phyloP scores from a whole-genome alignment of 306 rosid species.

The Corylus heterophylla region DNA sequence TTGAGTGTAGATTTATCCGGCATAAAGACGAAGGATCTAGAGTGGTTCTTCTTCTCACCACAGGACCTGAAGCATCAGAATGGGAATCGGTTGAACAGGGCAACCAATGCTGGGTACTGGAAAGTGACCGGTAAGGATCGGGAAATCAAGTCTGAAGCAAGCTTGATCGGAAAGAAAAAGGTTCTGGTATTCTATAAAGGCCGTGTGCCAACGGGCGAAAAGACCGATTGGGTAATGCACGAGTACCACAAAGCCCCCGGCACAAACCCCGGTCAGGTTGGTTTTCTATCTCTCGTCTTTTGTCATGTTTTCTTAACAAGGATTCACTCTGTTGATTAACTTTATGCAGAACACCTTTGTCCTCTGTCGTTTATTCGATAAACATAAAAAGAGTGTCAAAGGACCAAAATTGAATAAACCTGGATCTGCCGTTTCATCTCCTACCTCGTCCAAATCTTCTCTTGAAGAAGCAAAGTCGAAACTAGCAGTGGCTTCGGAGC shows the following conservation, averaged over 20 bases:
- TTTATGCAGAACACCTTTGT: constrained; percentile 70
- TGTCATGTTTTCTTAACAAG: too few species aligned
- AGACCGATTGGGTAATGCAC: constrained; percentile 91
- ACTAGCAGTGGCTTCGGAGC: neutral
- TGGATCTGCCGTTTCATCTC: too few species aligned
- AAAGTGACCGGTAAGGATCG: constrained; percentile 95
- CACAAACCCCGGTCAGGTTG: constrained; percentile 89
- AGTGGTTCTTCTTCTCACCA: constrained; percentile 96
- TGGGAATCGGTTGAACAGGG: constrained; percentile 80
- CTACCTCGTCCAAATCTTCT: neutral
- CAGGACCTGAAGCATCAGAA: constrained; percentile 82
- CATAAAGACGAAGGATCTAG: constrained; percentile 72
- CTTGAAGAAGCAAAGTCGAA: constrained; percentile 12
- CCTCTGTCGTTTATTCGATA: constrained; percentile 75
- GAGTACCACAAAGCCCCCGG: constrained; percentile 83
- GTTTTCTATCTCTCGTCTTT: neutral
- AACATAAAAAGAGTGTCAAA: constrained; percentile 34
- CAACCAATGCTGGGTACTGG: constrained; percentile 82
- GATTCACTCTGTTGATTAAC: constrained; percentile 13
- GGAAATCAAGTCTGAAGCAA: constrained; percentile 56
- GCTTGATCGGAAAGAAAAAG: constrained; percentile 86
- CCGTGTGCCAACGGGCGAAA: constrained; percentile 80
- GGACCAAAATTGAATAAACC: too few species aligned
- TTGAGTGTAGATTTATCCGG: constrained; percentile 56
- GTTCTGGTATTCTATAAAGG: constrained; percentile 83